phyloP scores from a whole-genome alignment of 352 stramenopile genomes.

The Phytopythium vexans region DNA sequence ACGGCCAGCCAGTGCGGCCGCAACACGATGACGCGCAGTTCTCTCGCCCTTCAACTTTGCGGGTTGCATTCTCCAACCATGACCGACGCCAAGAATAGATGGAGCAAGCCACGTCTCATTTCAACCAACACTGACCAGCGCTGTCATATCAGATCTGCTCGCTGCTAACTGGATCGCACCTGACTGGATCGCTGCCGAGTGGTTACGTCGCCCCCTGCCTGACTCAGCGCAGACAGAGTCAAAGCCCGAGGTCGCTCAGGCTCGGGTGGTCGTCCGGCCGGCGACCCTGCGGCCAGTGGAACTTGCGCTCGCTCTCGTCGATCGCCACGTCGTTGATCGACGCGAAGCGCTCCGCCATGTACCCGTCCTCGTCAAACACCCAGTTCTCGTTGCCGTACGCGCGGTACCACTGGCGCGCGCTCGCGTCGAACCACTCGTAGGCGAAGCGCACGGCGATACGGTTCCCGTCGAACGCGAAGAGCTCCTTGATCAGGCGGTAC shows the following conservation, averaged over 20 bases:
- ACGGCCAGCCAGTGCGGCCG: no score
- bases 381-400: slow-evolving; percentile 90
- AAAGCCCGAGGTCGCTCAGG: slow-evolving; percentile 35
- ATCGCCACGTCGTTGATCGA: slow-evolving; percentile 88
- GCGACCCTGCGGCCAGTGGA: slow-evolving; percentile 52
- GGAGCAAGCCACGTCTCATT: no score
- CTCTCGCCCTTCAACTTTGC: no score
- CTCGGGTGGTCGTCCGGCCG: slow-evolving; percentile 41
- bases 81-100: no score
- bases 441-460: slow-evolving; percentile 88
- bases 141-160: no score
- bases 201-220: no score
- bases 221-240: not conserved
- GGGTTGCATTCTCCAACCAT: no score
- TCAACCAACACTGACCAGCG: no score
- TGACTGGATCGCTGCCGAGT: no score
- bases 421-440: slow-evolving; percentile 76
- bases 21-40: no score
- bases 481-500: slow-evolving; percentile 90
- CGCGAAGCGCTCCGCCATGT: slow-evolving; percentile 84
- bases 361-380: slow-evolving; percentile 78
- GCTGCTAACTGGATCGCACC: no score
- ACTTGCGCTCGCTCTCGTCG: slow-evolving; percentile 59
- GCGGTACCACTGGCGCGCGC: slow-evolving; percentile 67
- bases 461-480: slow-evolving; percentile 77